Base-by-base conservation (phyloP, 2,329 filamentous ascomycete species). In the Mycogone perniciosa region DNA sequence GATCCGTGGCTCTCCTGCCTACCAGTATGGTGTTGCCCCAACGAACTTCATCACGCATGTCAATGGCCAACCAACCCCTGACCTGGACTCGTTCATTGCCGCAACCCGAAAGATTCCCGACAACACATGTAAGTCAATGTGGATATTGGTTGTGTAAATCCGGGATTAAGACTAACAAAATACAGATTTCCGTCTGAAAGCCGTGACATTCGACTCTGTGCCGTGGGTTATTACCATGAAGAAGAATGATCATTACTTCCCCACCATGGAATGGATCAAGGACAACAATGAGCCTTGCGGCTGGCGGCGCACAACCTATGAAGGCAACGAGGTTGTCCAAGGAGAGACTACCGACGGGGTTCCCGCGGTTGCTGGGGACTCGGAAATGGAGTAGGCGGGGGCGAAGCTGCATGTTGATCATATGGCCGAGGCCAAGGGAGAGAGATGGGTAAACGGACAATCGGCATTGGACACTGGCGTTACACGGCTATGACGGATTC, bases 161-260 rank as follows among this genome's bases (percentile, higher is more conserved):
- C 20, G 20, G 20, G 20, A 20, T 3, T 11, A 10, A 20, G 41
- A 31, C 62, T 64, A 54, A 60, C 49, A 27, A 8, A 13, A n/a
- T 7, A 31, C 51, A 86, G 83, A 99, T 71, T 99, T 99, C 82
- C 85, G 93, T 13, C 77, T 99, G 48, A 91, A 92, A 67, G 89
- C 93, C n/a, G 89, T 97, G 67, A 97, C 93, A 0, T 99, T 99
- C 64, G 93, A 99, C 68, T 95, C 95, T 62, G 90, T 99, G 7
- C 92, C 92, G 4, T 99, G 93, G 90, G 90, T 99, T n/a, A 89
- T 95, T 37, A 99, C 93, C 7, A 96, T 99, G 88, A 99, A 99
- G 83, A 97, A 97, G 80, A 96, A 96, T 61, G 92, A 99, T 66
- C 93, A 99, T 70, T 99, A 99, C 67, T 87, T 86, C 69, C 83